A percentile compares a stretch with the other conserved stretches of the same genome.
phyloP scores from a whole-genome alignment of 1,139 yeast species.

The Sugiyamaella pinicola region DNA sequence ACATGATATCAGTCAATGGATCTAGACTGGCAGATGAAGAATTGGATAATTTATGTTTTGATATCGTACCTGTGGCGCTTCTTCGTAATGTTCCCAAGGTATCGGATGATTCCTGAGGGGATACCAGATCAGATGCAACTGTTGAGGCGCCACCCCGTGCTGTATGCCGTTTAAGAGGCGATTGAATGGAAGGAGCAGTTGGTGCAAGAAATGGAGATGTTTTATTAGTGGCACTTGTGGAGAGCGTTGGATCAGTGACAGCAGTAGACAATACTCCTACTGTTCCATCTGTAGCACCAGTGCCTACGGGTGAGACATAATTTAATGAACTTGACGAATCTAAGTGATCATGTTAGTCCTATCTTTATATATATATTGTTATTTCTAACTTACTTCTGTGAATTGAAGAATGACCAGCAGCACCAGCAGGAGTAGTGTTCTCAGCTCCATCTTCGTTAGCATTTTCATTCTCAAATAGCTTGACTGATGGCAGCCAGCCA shows the following conservation, averaged over 20 bases:
- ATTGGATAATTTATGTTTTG: background rate
- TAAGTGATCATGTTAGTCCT: background rate
- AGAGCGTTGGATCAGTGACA: background rate
- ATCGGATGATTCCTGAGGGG: slow-evolving; percentile 15
- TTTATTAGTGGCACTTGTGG: background rate
- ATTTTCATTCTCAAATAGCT: slow-evolving; percentile 8
- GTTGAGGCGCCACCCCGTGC: background rate
- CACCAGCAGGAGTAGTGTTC: no score
- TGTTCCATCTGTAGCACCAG: background rate
- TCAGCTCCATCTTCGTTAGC: background rate
- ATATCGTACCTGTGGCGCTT: background rate
- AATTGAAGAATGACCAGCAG: background rate
- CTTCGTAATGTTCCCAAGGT: slow-evolving; percentile 11
- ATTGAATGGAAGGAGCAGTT: background rate
- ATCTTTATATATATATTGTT: background rate
- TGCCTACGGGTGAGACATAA: background rate
- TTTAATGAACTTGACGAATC: background rate
- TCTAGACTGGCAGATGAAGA: slow-evolving; percentile 3
- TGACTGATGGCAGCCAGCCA: slow-evolving; percentile 17
- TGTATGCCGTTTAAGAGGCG: background rate
- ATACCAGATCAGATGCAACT: slow-evolving; percentile 2
- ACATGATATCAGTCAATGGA: slow-evolving; percentile 12
- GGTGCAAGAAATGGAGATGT: no score
- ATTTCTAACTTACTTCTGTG: slow-evolving; percentile 9
- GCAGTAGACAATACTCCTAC: background rate